Base-by-base conservation (phyloP, 192 early-diverging fungal genomes). In the Coemansia sp. region DNA sequence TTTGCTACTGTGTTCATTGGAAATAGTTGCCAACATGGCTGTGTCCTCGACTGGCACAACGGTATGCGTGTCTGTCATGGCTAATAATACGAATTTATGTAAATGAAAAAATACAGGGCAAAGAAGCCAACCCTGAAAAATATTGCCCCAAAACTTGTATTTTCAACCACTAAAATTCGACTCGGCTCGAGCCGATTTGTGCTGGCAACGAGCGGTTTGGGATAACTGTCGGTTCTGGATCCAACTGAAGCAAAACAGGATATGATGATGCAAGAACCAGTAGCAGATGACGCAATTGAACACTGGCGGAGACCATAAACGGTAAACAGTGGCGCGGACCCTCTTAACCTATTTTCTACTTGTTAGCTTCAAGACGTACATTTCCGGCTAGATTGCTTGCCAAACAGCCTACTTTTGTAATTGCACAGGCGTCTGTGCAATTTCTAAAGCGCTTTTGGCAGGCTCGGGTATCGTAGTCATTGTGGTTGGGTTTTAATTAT, bases 201-300 rank as follows among this genome's bases (percentile, higher is more conserved):
- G 15, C 45, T 48, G 27, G 32, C 47, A 0, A 8, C 47, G 21
- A 7, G 47, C 19, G 47, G 47, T 49, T 49, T 17, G 47, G n/a
- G 19, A 21, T 49, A 43, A 43, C 41, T 17, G 5, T 19, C 3
- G 47, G 17, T 5, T 7, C 19, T 21, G 19, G 17, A 49, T 22
- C 47, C 43, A 3, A 17, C 47, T 22, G n/a, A 21, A 17, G 47
- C 19, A 32, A 49, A 49, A 49, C 47, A 49, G 47, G 47, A 49
- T 19, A 49, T 6, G 35, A 39, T 57, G 56, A 57, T 39, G 37
- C 19, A n/a, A 57, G 19, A 19, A 21, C 35, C 37, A 38, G 56
- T 37, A 57, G 56, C 8, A 21, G 2, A 57, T 57, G 56, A 41
- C 37, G 56, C 3, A 32, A 57, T 41, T 10, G 56, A 27, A 37